Evolutionary conservation across 1,284 basidiomycete genomes (phyloP).

Genomic region (Malassezia brasiliensis): DNA sequence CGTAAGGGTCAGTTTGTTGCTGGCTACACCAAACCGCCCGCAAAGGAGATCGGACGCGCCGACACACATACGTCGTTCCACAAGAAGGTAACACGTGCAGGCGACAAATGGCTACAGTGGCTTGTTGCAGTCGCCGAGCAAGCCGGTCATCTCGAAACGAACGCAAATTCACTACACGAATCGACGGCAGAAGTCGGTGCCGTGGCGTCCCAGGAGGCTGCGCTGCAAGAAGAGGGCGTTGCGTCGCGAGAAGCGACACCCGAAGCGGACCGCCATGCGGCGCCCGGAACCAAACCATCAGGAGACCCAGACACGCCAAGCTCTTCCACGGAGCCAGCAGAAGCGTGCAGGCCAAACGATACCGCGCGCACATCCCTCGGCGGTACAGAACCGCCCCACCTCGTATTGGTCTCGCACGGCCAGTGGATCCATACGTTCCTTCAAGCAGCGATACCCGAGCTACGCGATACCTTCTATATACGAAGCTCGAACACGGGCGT

Average conservation of each 20-base stretch:
- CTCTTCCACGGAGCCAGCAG: too few species aligned
- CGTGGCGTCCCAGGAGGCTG: not conserved
- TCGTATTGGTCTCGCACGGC: conserved; percentile 37
- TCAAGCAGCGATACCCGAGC: not conserved
- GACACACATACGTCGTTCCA: conserved; percentile 5
- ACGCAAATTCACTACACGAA: not conserved
- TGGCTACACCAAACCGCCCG: not conserved
- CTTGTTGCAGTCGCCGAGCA: not conserved
- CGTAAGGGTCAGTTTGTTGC: not conserved
- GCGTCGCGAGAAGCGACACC: too few species aligned
- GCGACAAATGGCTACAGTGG: conserved; percentile 16
- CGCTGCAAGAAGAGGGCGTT: not conserved
- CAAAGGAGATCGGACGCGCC: conserved; percentile 1
- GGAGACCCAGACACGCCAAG: too few species aligned
- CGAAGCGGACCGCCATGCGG: too few species aligned
- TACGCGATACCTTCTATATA: conserved; percentile 12
- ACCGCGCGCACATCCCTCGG: not conserved
- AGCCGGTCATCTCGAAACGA: not conserved
- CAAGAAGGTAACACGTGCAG: not conserved
- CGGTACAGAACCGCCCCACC: conserved; percentile 16
- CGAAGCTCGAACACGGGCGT: conserved; percentile 12
- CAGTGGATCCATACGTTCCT: conserved; percentile 40
- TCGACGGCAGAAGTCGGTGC: not conserved
- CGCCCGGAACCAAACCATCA: too few species aligned
- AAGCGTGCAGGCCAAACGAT: not conserved